Conservation (phyloP, 2,329 filamentous ascomycete genomes). For the Penicillium sp. region DNA sequence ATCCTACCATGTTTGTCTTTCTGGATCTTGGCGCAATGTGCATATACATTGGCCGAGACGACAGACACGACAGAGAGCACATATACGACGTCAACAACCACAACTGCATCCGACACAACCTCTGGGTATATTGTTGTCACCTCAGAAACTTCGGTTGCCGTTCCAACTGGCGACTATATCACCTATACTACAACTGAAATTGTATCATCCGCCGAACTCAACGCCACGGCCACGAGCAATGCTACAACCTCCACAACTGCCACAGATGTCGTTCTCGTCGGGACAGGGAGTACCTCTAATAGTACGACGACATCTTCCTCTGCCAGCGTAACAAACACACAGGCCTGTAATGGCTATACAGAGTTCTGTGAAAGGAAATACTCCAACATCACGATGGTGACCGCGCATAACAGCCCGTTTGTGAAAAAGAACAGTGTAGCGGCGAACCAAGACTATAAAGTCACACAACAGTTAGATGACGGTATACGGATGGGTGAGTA, state of each 20-base stretch:
- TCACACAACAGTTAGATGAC: neutral
- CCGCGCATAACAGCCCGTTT: conserved; percentile 1
- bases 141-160: neutral
- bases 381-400: conserved; percentile 2
- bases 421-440: conserved; percentile 1
- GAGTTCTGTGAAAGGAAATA: neutral
- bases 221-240: neutral
- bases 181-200: neutral
- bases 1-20: neutral
- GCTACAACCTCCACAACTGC: neutral
- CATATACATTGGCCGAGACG: neutral
- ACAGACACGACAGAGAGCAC: neutral
- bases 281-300: neutral
- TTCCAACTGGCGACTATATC: neutral
- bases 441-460: neutral
- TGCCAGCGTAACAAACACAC: neutral
- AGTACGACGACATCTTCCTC: neutral
- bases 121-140: neutral
- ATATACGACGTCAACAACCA: neutral
- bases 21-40: neutral
- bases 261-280: neutral
- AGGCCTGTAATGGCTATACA: neutral
- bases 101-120: neutral
- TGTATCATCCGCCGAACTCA: neutral
- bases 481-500: conserved; percentile 1